Evolutionary conservation across 2,329 filamentous ascomycete species (phyloP).

Genomic region (Chaetomium strumarium): DNA sequence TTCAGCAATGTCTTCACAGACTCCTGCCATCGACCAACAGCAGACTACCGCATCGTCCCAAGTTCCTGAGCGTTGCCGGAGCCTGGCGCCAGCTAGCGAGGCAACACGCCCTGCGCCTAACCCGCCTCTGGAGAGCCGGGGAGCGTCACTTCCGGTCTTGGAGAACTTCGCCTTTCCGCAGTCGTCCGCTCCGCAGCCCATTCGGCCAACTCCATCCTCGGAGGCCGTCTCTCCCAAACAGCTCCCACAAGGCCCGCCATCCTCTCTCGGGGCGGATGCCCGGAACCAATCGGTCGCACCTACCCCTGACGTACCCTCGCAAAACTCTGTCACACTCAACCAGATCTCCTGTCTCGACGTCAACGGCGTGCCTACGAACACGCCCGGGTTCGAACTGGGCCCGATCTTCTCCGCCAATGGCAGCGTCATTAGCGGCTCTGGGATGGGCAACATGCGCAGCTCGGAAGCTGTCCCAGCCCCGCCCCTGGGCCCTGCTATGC

Average conservation of each 20-base stretch:
- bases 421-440: not conserved
- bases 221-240: constrained; percentile 35
- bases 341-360: constrained; percentile 18
- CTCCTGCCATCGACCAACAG: too few relatives aligned
- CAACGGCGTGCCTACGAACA: constrained; percentile 9
- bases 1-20: too few relatives aligned
- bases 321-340: constrained; percentile 5
- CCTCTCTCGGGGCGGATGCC: not conserved
- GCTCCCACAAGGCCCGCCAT: constrained; percentile 24
- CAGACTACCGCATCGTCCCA: constrained; percentile 3
- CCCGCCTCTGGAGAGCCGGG: constrained; percentile 26
- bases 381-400: constrained; percentile 3
- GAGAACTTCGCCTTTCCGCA: constrained; percentile 31
- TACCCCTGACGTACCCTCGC: not conserved
- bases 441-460: not conserved
- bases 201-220: constrained; percentile 21
- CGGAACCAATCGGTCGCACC: not conserved
- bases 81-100: constrained; percentile 26
- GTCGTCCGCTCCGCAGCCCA: constrained; percentile 19
- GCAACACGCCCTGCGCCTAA: constrained; percentile 25
- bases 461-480: not conserved
- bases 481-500: not conserved
- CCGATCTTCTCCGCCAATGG: constrained; percentile 3
- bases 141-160: constrained; percentile 32
- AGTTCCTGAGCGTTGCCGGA: constrained; percentile 25